Evolutionary conservation across 495 filamentous ascomycete species (phyloP).

Genomic region (Pseudomonodictys pantanalensis): DNA sequence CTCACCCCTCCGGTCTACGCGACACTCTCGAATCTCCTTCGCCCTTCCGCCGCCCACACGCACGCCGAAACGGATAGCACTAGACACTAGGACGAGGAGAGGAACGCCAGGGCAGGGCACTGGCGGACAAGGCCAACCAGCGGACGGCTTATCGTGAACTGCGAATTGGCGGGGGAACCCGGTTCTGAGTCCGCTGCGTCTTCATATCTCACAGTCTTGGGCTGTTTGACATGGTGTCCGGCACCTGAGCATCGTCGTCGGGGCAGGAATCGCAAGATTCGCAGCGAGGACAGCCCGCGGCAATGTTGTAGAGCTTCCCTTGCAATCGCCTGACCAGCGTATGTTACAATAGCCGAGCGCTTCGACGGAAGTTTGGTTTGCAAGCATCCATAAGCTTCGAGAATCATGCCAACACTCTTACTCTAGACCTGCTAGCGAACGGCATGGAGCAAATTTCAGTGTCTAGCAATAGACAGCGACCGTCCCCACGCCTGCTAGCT

Average conservation of each 20-base stretch:
- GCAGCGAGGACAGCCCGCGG: neutral
- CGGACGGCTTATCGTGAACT: neutral
- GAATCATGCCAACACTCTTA: constrained; percentile 33
- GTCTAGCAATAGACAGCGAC: constrained; percentile 8
- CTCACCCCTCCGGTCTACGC: neutral
- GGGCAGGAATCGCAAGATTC: neutral
- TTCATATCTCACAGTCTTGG: neutral
- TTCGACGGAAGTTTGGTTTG: constrained; percentile 24
- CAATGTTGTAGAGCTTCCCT: too few species aligned
- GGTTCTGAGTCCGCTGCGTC: neutral
- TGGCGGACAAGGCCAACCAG: neutral
- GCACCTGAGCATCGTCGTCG: neutral
- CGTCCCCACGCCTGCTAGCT: constrained; percentile 27
- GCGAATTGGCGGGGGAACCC: neutral
- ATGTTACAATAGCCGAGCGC: constrained; percentile 7
- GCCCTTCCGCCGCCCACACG: neutral
- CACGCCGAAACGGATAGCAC: neutral
- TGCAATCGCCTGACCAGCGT: too few species aligned
- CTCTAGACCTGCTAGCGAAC: constrained; percentile 20
- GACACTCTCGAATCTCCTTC: neutral
- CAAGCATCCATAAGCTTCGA: constrained; percentile 23
- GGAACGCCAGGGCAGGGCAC: neutral
- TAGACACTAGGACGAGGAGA: neutral
- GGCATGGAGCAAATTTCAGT: constrained; percentile 16
- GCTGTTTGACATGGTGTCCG: neutral